Percentiles rank a stretch among this genome's conserved stretches.
phyloP scores from a whole-genome alignment of 164 flowering plant species.

The Kingdonia uniflora region DNA sequence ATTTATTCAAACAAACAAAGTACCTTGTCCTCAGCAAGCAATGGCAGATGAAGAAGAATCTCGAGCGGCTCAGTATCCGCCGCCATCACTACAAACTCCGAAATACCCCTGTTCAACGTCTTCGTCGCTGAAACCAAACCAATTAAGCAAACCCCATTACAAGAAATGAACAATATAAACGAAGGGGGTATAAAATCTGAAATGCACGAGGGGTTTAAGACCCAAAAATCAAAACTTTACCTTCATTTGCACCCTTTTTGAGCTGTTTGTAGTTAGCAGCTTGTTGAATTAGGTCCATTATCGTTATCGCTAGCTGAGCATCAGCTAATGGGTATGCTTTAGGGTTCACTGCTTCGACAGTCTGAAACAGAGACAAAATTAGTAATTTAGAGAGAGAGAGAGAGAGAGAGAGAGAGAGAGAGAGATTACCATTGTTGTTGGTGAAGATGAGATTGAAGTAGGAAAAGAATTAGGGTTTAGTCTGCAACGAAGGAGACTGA shows the following conservation, averaged over 20 bases:
- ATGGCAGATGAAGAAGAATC: conserved; percentile 53
- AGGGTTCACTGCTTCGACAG: conserved; percentile 18
- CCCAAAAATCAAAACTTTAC: too few species aligned
- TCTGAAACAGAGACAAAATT: conserved; percentile 3
- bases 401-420: background rate
- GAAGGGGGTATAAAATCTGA: too few species aligned
- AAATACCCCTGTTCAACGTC: conserved; percentile 21
- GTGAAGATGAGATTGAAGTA: background rate
- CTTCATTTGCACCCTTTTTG: conserved; percentile 32
- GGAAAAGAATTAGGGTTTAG: background rate
- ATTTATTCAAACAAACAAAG: background rate
- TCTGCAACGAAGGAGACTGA: background rate
- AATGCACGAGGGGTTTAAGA: too few species aligned
- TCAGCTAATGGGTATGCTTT: conserved; percentile 25
- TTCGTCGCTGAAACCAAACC: conserved; percentile 46
- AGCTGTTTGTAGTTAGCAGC: conserved; percentile 28
- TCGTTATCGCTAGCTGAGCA: conserved; percentile 22
- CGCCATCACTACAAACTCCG: conserved; percentile 41
- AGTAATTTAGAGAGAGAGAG: background rate
- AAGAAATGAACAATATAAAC: background rate
- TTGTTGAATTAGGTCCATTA: conserved; percentile 18
- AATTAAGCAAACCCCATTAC: background rate
- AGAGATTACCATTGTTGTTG: background rate
- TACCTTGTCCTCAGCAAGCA: conserved; percentile 82
- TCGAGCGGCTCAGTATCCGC: conserved; percentile 47